Percentiles rank a stretch among this genome's conserved stretches.
Conservation (phyloP, 768 basidiomycete species). For the Lanmaoa pseudosensibilis region DNA sequence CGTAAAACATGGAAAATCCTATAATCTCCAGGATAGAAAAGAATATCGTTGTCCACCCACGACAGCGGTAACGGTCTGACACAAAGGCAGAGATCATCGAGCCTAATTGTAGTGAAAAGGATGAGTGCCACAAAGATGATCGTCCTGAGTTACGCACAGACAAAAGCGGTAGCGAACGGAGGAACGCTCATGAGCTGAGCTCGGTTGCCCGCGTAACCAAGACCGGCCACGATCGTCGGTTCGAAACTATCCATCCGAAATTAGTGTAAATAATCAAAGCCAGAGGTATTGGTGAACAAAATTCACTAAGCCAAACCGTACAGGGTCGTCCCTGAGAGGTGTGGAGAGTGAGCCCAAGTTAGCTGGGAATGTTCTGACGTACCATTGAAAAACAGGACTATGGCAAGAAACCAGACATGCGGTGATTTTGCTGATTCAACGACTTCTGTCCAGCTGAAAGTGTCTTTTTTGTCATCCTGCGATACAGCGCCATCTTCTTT, state of each 20-base stretch:
- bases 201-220: conserved; percentile 53
- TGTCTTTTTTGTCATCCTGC: conserved; percentile 44
- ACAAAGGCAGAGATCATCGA: conserved; percentile 45
- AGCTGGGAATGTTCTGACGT: conserved; percentile 14
- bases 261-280: conserved; percentile 37
- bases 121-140: neutral
- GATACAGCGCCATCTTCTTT: conserved; percentile 33
- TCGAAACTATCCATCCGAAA: conserved; percentile 50
- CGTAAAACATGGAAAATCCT: conserved; percentile 58
- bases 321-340: conserved; percentile 17
- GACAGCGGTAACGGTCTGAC: conserved; percentile 53
- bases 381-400: conserved; percentile 56
- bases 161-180: conserved; percentile 52
- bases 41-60: conserved; percentile 48
- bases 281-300: conserved; percentile 19
- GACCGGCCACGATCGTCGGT: conserved; percentile 65
- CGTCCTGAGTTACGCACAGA: conserved; percentile 34
- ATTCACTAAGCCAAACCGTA: conserved; percentile 27
- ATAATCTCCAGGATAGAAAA: conserved; percentile 43
- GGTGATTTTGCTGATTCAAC: conserved; percentile 46
- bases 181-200: conserved; percentile 66
- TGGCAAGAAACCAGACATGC: conserved; percentile 52
- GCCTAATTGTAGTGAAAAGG: conserved; percentile 22
- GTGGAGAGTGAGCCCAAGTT: neutral
- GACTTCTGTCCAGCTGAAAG: conserved; percentile 61